Evolutionary conservation across 352 stramenopile species (phyloP).

Genomic region (Globisporangium irregulare): DNA sequence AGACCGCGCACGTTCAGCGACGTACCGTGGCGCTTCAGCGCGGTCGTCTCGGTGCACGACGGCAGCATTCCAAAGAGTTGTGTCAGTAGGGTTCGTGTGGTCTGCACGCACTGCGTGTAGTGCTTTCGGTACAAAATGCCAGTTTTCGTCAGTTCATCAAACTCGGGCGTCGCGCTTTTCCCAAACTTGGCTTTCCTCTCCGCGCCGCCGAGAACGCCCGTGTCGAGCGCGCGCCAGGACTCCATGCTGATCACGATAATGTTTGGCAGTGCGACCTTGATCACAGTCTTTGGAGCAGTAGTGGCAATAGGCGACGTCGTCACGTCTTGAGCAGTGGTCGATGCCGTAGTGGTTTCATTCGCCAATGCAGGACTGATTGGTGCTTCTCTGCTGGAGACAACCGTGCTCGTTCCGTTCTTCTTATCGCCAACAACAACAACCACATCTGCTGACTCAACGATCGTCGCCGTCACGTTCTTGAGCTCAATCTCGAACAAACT

Average conservation of each 20-base stretch:
- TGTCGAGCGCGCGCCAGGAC: constrained; percentile 63
- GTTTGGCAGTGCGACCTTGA: constrained; percentile 34
- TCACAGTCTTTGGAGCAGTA: not conserved
- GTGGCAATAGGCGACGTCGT: not conserved
- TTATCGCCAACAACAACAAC: not conserved
- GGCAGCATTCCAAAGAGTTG: constrained; percentile 73
- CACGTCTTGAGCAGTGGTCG: not conserved
- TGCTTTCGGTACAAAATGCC: constrained; percentile 66
- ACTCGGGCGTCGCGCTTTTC: constrained; percentile 54
- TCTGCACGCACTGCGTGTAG: constrained; percentile 70
- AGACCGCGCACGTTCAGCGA: constrained; percentile 48
- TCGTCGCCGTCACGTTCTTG: constrained; percentile 30
- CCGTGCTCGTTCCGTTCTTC: constrained; percentile 4
- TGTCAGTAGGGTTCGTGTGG: constrained; percentile 59
- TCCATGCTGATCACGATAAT: constrained; percentile 79
- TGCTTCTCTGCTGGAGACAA: not conserved
- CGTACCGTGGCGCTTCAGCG: constrained; percentile 55
- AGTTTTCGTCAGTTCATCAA: constrained; percentile 50
- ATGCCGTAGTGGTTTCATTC: not conserved
- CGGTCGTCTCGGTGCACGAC: constrained; percentile 63
- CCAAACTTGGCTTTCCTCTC: constrained; percentile 36
- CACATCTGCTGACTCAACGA: not conserved
- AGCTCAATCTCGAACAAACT: constrained; percentile 33
- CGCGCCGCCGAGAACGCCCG: constrained; percentile 56
- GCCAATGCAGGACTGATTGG: not conserved